These are phyloP conservation scores for Fusarium sp. DNA, from an alignment of 2,329 filamentous ascomycete genomes.

Conservation along the genomic window DNA sequence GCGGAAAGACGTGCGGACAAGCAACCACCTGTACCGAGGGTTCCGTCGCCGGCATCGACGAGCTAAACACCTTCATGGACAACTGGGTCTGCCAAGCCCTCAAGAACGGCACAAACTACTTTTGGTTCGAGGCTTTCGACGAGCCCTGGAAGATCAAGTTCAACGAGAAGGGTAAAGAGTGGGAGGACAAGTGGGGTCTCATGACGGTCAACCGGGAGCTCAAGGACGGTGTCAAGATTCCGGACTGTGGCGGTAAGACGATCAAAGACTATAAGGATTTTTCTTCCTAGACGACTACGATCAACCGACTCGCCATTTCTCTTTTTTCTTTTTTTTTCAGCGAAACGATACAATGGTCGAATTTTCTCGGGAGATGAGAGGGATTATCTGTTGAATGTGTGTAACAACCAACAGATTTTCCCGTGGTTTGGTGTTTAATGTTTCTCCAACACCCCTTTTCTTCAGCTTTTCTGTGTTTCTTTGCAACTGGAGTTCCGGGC, in stretches of 20 bases:
- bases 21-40: slow-evolving; percentile 69
- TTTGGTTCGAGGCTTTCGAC: slow-evolving; percentile 98
- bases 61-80: slow-evolving; percentile 88
- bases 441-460: too few relatives aligned
- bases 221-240: slow-evolving; percentile 86
- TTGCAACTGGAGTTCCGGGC: slow-evolving; percentile 31
- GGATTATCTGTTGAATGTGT: slow-evolving; percentile 23
- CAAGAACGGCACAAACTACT: slow-evolving; percentile 88
- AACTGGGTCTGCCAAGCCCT: slow-evolving; percentile 87
- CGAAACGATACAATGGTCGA: slow-evolving; percentile 13
- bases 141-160: slow-evolving; percentile 92
- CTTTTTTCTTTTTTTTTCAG: slow-evolving; percentile 1
- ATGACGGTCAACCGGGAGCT: slow-evolving; percentile 88
- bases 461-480: slow-evolving; percentile 3
- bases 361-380: slow-evolving; percentile 10
- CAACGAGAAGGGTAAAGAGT: slow-evolving; percentile 76
- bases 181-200: slow-evolving; percentile 97
- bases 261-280: slow-evolving; percentile 50
- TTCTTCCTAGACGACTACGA: slow-evolving; percentile 17
- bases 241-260: slow-evolving; percentile 84
- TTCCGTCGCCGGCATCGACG: slow-evolving; percentile 80
- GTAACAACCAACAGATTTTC: slow-evolving; percentile 1
- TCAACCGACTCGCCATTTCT: neutral
- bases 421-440: slow-evolving; percentile 23
- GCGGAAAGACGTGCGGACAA: slow-evolving; percentile 81